phyloP scores from a whole-genome alignment of 2,329 filamentous ascomycete species.

The Trichophyton schoenleinii region DNA sequence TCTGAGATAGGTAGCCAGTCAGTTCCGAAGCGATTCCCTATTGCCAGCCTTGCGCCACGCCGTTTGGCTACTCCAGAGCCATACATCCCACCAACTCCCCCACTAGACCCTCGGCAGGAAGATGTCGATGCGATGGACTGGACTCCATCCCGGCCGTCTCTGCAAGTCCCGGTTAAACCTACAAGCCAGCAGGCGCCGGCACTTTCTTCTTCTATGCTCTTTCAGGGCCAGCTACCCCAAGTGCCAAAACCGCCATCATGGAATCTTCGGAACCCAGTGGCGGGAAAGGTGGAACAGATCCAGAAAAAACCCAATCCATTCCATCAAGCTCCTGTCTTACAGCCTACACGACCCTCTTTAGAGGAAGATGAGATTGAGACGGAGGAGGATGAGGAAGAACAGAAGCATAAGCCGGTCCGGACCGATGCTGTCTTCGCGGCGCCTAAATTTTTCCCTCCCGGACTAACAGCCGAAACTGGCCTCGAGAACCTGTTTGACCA shows the following conservation, averaged over 20 bases:
- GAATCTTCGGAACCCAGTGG: constrained; percentile 24
- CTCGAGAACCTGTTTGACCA: constrained; percentile 36
- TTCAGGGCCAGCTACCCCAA: constrained; percentile 32
- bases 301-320: constrained; percentile 29
- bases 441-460: constrained; percentile 34
- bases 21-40: constrained; percentile 25
- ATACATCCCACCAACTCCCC: constrained; percentile 26
- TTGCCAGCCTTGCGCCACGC: constrained; percentile 28
- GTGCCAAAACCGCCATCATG: constrained; percentile 30
- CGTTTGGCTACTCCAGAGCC: constrained; percentile 15
- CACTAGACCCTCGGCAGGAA: constrained; percentile 23
- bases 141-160: constrained; percentile 34
- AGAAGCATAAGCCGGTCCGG: constrained; percentile 13
- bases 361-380: constrained; percentile 4
- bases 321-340: constrained; percentile 20
- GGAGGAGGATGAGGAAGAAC: constrained; percentile 5
- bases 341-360: constrained; percentile 9
- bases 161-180: constrained; percentile 23
- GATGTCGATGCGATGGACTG: constrained; percentile 38
- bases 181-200: constrained; percentile 20
- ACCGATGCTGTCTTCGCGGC: constrained; percentile 26
- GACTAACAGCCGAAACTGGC: constrained; percentile 32
- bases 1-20: constrained; percentile 13
- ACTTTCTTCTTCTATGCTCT: constrained; percentile 28
- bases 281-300: constrained; percentile 15